A percentile compares a stretch with the other conserved stretches of the same genome.
These are phyloP conservation scores for Colletotrichum tofieldiae DNA, from an alignment of 2,329 filamentous ascomycete genomes.

Conservation along the genomic window DNA sequence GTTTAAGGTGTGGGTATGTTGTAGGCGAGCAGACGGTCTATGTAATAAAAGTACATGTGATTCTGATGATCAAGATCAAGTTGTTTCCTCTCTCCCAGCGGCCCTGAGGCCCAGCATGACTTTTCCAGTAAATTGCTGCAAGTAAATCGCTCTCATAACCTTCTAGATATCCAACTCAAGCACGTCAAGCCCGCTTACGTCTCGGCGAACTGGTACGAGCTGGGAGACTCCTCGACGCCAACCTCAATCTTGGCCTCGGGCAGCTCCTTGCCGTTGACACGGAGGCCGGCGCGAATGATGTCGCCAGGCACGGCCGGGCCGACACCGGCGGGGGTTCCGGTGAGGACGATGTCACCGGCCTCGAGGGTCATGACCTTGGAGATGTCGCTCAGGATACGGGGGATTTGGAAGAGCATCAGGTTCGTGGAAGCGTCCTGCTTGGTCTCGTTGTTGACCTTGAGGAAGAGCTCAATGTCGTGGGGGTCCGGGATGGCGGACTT, in stretches of 20 bases:
- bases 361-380: slow-evolving; percentile 95
- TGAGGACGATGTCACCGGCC: slow-evolving; percentile 92
- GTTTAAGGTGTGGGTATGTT: slow-evolving; percentile 7
- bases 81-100: background rate
- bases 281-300: slow-evolving; percentile 87
- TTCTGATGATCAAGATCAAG: slow-evolving; percentile 12
- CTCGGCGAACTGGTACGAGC: slow-evolving; percentile 83
- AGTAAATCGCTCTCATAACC: slow-evolving; percentile 12
- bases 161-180: background rate
- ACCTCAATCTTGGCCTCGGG: slow-evolving; percentile 90
- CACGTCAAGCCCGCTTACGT: slow-evolving; percentile 63
- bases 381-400: slow-evolving; percentile 90
- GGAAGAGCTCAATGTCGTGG: slow-evolving; percentile 88
- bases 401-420: slow-evolving; percentile 94
- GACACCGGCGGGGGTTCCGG: slow-evolving; percentile 97
- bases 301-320: slow-evolving; percentile 89
- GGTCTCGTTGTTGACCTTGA: slow-evolving; percentile 85
- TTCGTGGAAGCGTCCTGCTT: slow-evolving; percentile 91
- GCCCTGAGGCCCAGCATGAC: background rate
- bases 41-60: slow-evolving; percentile 35
- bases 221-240: slow-evolving; percentile 82
- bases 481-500: slow-evolving; percentile 88
- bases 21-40: slow-evolving; percentile 31
- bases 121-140: background rate
- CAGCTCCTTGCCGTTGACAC: slow-evolving; percentile 85